Conservation (phyloP, 768 basidiomycete genomes). For the Leccinum olivaceopallidum region DNA sequence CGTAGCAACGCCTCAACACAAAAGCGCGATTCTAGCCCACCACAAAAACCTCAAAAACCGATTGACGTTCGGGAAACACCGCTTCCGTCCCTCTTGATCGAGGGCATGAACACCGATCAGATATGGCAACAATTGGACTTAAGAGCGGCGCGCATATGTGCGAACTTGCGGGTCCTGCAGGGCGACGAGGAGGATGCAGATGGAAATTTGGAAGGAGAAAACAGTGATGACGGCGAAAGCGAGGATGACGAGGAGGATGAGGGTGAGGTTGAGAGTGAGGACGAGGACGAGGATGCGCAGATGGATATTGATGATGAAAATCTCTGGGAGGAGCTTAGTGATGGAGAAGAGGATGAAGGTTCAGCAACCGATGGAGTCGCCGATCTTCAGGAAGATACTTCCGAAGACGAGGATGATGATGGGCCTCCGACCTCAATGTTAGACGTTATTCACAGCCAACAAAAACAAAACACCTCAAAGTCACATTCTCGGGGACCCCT, state of each 20-base stretch:
- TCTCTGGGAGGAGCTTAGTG: constrained; percentile 30
- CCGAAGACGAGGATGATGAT: constrained; percentile 38
- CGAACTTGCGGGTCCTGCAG: constrained; percentile 67
- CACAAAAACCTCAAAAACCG: constrained; percentile 34
- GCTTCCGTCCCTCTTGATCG: constrained; percentile 67
- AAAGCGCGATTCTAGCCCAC: constrained; percentile 44
- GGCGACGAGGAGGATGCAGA: constrained; percentile 44
- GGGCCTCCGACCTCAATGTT: constrained; percentile 26
- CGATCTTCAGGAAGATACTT: constrained; percentile 39
- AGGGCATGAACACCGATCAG: constrained; percentile 83
- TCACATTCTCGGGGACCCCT: constrained; percentile 41
- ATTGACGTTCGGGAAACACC: constrained; percentile 61
- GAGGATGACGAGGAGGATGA: constrained; percentile 15
- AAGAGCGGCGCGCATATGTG: constrained; percentile 66
- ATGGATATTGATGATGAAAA: constrained; percentile 27
- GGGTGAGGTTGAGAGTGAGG: constrained; percentile 28
- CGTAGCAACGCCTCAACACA: constrained; percentile 35
- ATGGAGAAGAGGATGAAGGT: constrained; percentile 25
- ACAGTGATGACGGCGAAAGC: constrained; percentile 24
- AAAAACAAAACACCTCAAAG: constrained; percentile 24
- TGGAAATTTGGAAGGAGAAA: constrained; percentile 18
- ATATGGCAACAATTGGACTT: constrained; percentile 95
- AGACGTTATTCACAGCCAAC: constrained; percentile 26
- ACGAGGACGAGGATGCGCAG: constrained; percentile 35
- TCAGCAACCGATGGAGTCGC: constrained; percentile 29